Evolutionary conservation across 306 rosid species (phyloP).

Genomic region (Rosa chinensis): DNA sequence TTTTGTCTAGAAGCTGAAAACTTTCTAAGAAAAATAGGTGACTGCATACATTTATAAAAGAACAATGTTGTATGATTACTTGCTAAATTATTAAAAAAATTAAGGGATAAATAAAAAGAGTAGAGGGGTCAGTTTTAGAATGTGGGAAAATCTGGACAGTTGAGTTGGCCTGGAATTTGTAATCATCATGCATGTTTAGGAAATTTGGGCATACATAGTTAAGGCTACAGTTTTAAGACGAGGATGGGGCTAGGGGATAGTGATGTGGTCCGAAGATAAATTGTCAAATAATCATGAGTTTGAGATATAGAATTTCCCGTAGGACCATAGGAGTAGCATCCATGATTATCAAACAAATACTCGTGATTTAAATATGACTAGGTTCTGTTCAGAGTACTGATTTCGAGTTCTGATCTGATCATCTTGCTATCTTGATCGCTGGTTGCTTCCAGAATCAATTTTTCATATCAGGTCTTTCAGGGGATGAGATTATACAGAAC

Average conservation of each 20-base stretch:
- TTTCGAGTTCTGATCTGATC: background rate
- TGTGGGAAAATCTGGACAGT: background rate
- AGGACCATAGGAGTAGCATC: background rate
- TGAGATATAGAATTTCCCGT: background rate
- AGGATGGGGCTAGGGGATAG: background rate
- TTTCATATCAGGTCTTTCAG: slow-evolving; percentile 48
- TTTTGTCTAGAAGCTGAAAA: background rate
- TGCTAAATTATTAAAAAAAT: background rate
- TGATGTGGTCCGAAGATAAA: background rate
- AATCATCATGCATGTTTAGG: background rate
- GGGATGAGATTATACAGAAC: slow-evolving; percentile 44
- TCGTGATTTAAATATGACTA: background rate
- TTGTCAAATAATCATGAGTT: background rate
- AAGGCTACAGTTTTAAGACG: background rate
- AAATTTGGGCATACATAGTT: background rate
- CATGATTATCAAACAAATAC: background rate
- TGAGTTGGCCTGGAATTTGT: background rate
- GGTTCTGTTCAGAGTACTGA: background rate
- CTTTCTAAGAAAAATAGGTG: background rate
- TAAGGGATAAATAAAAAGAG: too few species aligned
- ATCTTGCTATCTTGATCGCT: background rate
- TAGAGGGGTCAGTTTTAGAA: background rate
- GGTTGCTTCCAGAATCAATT: slow-evolving; percentile 49
- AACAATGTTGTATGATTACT: background rate
- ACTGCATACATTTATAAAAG: background rate